phyloP scores from a whole-genome alignment of 1,284 basidiomycete species.

The Sporisorium scitamineum region DNA sequence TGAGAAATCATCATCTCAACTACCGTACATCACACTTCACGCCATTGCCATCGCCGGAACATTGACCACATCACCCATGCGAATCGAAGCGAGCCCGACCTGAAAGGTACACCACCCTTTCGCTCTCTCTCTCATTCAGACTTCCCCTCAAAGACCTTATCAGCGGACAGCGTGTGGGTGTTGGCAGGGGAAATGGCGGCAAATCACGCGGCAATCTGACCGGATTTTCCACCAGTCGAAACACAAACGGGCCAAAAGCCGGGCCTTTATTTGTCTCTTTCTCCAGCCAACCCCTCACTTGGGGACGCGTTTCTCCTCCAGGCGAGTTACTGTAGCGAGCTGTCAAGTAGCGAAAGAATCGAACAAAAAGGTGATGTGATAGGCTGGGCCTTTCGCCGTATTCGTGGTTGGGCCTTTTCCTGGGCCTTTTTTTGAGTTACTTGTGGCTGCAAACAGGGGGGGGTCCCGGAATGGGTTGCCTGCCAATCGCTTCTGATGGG shows the following conservation, averaged over 20 bases:
- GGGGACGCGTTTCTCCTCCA: too few species aligned
- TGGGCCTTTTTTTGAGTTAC: constrained; percentile 47
- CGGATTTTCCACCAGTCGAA: constrained; percentile 3
- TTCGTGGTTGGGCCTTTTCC: constrained; percentile 26
- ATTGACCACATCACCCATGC: too few species aligned
- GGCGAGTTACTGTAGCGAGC: too few species aligned
- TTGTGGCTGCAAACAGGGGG: too few species aligned
- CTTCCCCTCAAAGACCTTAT: too few species aligned
- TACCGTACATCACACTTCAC: too few species aligned
- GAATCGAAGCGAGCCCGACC: too few species aligned
- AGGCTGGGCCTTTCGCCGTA: constrained; percentile 51
- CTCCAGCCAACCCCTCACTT: background rate
- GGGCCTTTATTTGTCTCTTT: constrained; percentile 11
- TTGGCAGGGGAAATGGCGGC: constrained; percentile 5
- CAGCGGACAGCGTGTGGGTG: background rate
- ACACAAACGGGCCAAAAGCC: constrained; percentile 42
- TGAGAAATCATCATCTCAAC: too few species aligned
- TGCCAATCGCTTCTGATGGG: background rate
- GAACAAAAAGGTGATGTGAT: too few species aligned
- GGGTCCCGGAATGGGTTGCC: background rate
- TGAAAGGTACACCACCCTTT: too few species aligned
- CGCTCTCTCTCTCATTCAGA: too few species aligned
- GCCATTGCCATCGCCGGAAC: too few species aligned
- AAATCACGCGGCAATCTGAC: constrained; percentile 28
- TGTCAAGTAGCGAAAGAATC: constrained; percentile 8